Percentiles rank a stretch among this genome's conserved stretches.
These are phyloP conservation scores for Stropharia rugosoannulata DNA, from an alignment of 768 basidiomycete genomes.

Conservation along the genomic window DNA sequence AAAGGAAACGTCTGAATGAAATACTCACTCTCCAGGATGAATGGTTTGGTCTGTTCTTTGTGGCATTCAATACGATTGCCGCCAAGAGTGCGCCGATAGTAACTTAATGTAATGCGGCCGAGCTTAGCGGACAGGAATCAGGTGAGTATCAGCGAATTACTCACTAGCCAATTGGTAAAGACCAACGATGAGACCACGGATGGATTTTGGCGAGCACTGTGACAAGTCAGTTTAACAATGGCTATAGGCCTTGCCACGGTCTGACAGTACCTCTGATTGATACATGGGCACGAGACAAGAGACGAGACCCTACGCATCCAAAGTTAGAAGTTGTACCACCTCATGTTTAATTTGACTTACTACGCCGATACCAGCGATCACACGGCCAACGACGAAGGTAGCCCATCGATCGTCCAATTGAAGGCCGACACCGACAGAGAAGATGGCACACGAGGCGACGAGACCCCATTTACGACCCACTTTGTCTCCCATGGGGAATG, in stretches of 20 bases:
- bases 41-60: slow-evolving; percentile 54
- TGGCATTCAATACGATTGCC: slow-evolving; percentile 49
- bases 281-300: slow-evolving; percentile 54
- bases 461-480: slow-evolving; percentile 58
- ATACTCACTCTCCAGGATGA: slow-evolving; percentile 28
- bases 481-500: slow-evolving; percentile 32
- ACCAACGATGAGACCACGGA: slow-evolving; percentile 67
- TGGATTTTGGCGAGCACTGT: slow-evolving; percentile 58
- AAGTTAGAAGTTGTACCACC: not conserved
- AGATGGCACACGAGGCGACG: slow-evolving; percentile 53
- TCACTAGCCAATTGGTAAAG: slow-evolving; percentile 59
- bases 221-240: not conserved
- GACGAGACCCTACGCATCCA: slow-evolving; percentile 46
- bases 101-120: slow-evolving; percentile 12
- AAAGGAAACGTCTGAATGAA: not conserved
- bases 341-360: not conserved
- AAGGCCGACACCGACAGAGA: slow-evolving; percentile 58
- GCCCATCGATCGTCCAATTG: slow-evolving; percentile 46
- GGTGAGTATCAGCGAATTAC: not conserved
- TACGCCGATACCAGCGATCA: slow-evolving; percentile 73
- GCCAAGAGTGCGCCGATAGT: slow-evolving; percentile 76
- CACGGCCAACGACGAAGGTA: slow-evolving; percentile 15
- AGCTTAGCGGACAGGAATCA: not conserved
- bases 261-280: slow-evolving; percentile 28
- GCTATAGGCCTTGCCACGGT: slow-evolving; percentile 18